Conservation (phyloP, 306 rosid genomes). For the Dryas alaskensis region DNA sequence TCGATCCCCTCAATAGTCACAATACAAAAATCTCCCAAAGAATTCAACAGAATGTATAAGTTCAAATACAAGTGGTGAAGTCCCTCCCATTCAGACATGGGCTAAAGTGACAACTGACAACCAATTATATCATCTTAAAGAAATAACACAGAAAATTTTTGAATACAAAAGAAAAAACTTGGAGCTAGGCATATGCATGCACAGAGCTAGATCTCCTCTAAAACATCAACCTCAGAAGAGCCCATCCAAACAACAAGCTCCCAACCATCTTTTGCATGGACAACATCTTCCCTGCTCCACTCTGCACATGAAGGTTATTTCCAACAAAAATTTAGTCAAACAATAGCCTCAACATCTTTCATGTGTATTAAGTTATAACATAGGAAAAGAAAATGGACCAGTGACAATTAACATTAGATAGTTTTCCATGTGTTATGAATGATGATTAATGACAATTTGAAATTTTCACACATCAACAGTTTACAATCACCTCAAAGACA, state of each 20-base stretch:
- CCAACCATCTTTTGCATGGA: conserved; percentile 51
- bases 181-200: conserved; percentile 5
- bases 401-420: too few relatives aligned
- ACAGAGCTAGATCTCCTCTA: conserved; percentile 19
- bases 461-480: neutral
- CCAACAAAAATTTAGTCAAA: neutral
- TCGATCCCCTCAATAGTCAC: conserved; percentile 16
- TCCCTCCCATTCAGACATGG: conserved; percentile 32
- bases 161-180: conserved; percentile 1
- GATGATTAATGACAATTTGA: neutral
- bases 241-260: conserved; percentile 55
- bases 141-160: conserved; percentile 23
- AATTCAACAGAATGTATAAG: conserved; percentile 55
- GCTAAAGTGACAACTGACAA: conserved; percentile 31
- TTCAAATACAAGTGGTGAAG: conserved; percentile 31
- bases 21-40: conserved; percentile 53
- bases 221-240: conserved; percentile 44
- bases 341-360: neutral
- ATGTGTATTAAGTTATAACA: too few relatives aligned
- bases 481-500: neutral
- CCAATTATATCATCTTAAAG: conserved; percentile 23
- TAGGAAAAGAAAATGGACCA: too few relatives aligned
- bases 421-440: too few relatives aligned
- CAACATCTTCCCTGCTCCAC: conserved; percentile 68
- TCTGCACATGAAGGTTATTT: conserved; percentile 38